These are phyloP conservation scores for Buxus sempervirens DNA, from an alignment of 164 flowering plant species.

Conservation along the genomic window DNA sequence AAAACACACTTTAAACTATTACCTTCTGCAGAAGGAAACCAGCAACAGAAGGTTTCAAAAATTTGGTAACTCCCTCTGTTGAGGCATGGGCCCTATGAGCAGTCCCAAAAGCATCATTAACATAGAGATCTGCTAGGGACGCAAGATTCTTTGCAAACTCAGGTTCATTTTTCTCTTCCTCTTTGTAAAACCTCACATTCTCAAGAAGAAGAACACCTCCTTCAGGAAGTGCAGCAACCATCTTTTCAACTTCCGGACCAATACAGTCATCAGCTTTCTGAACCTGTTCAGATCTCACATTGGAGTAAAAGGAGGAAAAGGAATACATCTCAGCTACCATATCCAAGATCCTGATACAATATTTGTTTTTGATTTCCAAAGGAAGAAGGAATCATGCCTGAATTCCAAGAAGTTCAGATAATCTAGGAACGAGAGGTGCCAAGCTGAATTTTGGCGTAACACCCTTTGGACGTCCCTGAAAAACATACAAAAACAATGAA, in stretches of 20 bases:
- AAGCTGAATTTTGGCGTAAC: conserved; percentile 77
- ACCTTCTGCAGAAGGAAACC: conserved; percentile 89
- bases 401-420: conserved; percentile 71
- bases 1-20: neutral
- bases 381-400: conserved; percentile 29
- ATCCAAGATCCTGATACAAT: neutral
- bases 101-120: conserved; percentile 87
- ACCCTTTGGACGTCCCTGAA: conserved; percentile 82
- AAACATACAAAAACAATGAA: conserved; percentile 11
- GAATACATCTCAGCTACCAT: conserved; percentile 7
- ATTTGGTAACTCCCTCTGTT: conserved; percentile 80
- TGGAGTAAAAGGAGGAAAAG: neutral
- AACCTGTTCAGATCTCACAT: conserved; percentile 39
- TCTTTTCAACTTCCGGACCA: conserved; percentile 75
- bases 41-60: conserved; percentile 84
- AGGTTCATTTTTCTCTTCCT: conserved; percentile 85
- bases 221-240: conserved; percentile 73
- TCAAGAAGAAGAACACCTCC: conserved; percentile 89
- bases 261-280: conserved; percentile 78
- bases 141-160: conserved; percentile 85
- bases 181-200: conserved; percentile 83
- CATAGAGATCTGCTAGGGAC: conserved; percentile 75
- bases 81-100: conserved; percentile 94
- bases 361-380: neutral
- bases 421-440: conserved; percentile 75